Conservation (phyloP, 192 early-diverging fungal genomes). For the Backusella luteola region DNA sequence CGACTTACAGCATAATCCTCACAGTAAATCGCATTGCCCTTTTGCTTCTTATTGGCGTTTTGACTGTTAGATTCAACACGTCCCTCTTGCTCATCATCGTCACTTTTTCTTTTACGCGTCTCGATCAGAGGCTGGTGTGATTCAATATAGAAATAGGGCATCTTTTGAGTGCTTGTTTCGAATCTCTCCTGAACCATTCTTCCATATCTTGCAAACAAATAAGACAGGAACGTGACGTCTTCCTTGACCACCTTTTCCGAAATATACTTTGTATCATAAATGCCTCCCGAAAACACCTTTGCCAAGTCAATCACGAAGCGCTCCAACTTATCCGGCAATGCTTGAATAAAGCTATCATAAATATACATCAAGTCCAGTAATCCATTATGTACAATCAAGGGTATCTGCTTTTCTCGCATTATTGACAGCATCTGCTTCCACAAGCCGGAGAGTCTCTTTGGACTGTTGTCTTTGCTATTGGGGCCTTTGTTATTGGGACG, state of each 20-base stretch:
- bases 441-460: neutral
- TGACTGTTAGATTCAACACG: neutral
- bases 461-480: neutral
- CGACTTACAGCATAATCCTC: neutral
- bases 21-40: conserved; percentile 66
- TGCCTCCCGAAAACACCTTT: conserved; percentile 87
- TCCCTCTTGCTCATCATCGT: too few species aligned
- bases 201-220: conserved; percentile 61
- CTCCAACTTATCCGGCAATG: conserved; percentile 67
- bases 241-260: conserved; percentile 70
- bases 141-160: neutral
- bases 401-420: conserved; percentile 43
- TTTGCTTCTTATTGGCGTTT: neutral
- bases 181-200: conserved; percentile 13
- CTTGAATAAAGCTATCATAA: conserved; percentile 85
- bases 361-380: conserved; percentile 91
- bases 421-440: conserved; percentile 8
- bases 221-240: conserved; percentile 64
- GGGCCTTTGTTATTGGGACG: neutral
- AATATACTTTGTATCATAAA: conserved; percentile 93
- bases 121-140: neutral
- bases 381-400: conserved; percentile 94
- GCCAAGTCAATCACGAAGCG: conserved; percentile 78
- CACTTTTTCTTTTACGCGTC: neutral
- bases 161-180: neutral